Conservation (phyloP, 352 stramenopile genomes). For the Lagenidium giganteum region DNA sequence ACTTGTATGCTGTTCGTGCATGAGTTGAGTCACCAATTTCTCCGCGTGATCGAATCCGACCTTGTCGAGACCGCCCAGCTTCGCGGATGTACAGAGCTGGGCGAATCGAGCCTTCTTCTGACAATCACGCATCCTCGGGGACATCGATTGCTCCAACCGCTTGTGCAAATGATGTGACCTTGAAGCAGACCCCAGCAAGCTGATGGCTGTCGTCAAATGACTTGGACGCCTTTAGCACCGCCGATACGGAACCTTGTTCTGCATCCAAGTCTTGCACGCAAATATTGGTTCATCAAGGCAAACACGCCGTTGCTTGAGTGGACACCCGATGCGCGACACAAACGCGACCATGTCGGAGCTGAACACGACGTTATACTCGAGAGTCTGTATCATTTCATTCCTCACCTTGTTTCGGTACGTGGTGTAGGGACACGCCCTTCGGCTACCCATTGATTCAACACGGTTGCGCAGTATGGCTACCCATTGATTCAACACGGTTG, state of each 20-base stretch:
- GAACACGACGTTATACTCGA: conserved; percentile 4
- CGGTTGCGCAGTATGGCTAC: too few relatives aligned
- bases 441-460: neutral
- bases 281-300: neutral
- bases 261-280: conserved; percentile 1
- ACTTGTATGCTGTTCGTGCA: conserved; percentile 6
- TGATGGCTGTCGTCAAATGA: neutral
- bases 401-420: conserved; percentile 7
- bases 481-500: conserved; percentile 8
- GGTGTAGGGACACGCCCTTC: conserved; percentile 6
- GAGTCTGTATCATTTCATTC: neutral
- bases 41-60: conserved; percentile 10
- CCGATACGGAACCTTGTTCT: conserved; percentile 10
- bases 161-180: neutral
- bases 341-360: conserved; percentile 8
- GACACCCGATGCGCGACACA: conserved; percentile 1
- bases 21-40: too few relatives aligned
- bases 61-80: conserved; percentile 11
- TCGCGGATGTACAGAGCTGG: neutral
- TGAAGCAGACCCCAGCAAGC: conserved; percentile 5
- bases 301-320: conserved; percentile 10
- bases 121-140: conserved; percentile 4
- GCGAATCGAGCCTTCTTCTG: neutral
- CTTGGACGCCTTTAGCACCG: neutral
- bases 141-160: conserved; percentile 1